Percentiles rank a stretch among this genome's conserved stretches.
Conservation (phyloP, 2,329 filamentous ascomycete species). For the Aureobasidium pullulans region DNA sequence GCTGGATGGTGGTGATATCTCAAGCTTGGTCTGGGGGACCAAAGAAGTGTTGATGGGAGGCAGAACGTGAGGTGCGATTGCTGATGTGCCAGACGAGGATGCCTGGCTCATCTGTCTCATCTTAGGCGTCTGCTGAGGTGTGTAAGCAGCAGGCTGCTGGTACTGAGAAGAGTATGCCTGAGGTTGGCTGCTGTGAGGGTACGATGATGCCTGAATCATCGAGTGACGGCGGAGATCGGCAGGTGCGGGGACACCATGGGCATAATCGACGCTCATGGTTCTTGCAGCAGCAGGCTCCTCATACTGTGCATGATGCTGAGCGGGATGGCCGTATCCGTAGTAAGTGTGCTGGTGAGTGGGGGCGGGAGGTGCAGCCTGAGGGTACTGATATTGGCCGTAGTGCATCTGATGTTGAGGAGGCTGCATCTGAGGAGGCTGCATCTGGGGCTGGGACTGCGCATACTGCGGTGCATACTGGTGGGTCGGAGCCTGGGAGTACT, state of each 20-base stretch:
- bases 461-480: constrained; percentile 18
- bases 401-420: constrained; percentile 21
- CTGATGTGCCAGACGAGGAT: constrained; percentile 15
- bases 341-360: constrained; percentile 27
- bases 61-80: constrained; percentile 26
- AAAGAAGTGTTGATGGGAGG: constrained; percentile 36
- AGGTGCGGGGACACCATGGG: constrained; percentile 20
- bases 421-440: constrained; percentile 15
- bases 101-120: constrained; percentile 18
- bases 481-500: constrained; percentile 25
- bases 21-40: constrained; percentile 31
- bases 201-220: constrained; percentile 31
- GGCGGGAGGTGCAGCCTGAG: constrained; percentile 22
- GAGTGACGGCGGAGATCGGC: constrained; percentile 35
- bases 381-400: constrained; percentile 22
- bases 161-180: constrained; percentile 27
- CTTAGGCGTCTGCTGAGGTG: constrained; percentile 21
- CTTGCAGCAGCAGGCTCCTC: constrained; percentile 29
- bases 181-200: constrained; percentile 24
- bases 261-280: constrained; percentile 34
- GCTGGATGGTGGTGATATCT: constrained; percentile 39
- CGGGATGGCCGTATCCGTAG: constrained; percentile 33
- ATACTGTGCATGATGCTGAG: constrained; percentile 30
- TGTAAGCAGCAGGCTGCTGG: constrained; percentile 24
- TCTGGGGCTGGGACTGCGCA: constrained; percentile 5